Base-by-base conservation (phyloP, 345 rosid species). In the Eucalyptus pauciflora region DNA sequence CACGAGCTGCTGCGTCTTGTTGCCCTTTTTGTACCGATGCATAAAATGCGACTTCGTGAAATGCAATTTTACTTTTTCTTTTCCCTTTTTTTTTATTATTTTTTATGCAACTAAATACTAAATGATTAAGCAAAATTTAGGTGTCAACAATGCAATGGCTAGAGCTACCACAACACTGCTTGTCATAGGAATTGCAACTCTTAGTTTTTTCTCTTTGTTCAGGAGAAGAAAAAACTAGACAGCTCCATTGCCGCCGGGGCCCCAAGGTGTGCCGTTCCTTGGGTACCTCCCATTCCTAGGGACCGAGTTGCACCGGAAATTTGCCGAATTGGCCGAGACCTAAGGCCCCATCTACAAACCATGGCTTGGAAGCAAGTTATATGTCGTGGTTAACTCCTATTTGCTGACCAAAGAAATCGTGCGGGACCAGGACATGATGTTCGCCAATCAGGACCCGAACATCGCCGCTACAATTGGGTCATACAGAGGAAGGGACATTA, bases 401-500 rank as follows among this genome's bases (percentile, higher is more conserved):
- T 18, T 88, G 3, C 86, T 92, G 10, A 92, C 86, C 16, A 93
- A 90, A 88, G 88, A 94, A 43, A 87, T 94, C 10, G 89, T 91
- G 10, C 93, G 93, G 5, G 95, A 92, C 85, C 90, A 91, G 5
- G 94, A 94, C 43, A 46, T 24, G 41, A 37, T 37, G 41, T 37
- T 37, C 41, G 41, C 41, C 41, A 37, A 37, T 37, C 41, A 37
- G 41, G 41, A 37, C 41, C 41, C 41, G 41, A 37, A 37, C 41
- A 37, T 37, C 41, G 41, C 41, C 41, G 41, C 41, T 37, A 37
- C 41, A 37, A 37, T 37, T 37, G 41, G 41, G 41, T 37, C 92
- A 2, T 91, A 92, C 62, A 93, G 93, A 1, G 93, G 95, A 13
- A 41, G 27, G 8, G 94, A 95, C 62, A 93, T 95, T 14, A 91